Conservation (phyloP, 148 eudicot genomes). For the Hydrangea macrophylla region DNA sequence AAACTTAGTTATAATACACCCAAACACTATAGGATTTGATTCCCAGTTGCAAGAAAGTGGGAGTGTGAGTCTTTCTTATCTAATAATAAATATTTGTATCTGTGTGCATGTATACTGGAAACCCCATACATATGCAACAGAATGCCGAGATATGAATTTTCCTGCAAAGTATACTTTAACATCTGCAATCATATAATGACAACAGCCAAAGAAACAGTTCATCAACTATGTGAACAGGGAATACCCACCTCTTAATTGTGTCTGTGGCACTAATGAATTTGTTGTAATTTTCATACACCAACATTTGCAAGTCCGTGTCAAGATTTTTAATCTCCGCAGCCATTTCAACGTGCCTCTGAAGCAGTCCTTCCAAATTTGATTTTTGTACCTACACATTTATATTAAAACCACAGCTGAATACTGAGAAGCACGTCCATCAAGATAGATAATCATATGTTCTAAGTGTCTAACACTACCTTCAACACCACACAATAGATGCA, state of each 20-base stretch:
- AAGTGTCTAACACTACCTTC: background rate
- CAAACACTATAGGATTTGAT: too few species aligned
- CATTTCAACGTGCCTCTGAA: constrained; percentile 97
- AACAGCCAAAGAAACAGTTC: background rate
- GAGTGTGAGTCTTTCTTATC: too few species aligned
- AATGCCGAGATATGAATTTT: background rate
- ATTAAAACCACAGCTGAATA: background rate
- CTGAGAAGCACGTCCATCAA: background rate
- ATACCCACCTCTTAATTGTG: constrained; percentile 74
- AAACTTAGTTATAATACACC: background rate
- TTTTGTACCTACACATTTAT: constrained; percentile 61
- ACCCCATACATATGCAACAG: background rate
- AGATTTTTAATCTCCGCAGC: constrained; percentile 98
- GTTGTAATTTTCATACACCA: constrained; percentile 97
- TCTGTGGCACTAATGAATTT: constrained; percentile 99
- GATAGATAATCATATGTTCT: background rate
- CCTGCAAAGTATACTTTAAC: background rate
- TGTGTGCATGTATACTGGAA: background rate
- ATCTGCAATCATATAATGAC: background rate
- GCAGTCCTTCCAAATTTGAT: constrained; percentile 81
- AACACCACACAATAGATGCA: background rate
- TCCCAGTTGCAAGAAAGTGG: too few species aligned
- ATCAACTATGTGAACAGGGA: constrained; percentile 3
- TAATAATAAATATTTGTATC: too few species aligned
- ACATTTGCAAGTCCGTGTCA: constrained; percentile 97